Conservation (phyloP, 73 alveolate species). For the Diophrys sp. region DNA sequence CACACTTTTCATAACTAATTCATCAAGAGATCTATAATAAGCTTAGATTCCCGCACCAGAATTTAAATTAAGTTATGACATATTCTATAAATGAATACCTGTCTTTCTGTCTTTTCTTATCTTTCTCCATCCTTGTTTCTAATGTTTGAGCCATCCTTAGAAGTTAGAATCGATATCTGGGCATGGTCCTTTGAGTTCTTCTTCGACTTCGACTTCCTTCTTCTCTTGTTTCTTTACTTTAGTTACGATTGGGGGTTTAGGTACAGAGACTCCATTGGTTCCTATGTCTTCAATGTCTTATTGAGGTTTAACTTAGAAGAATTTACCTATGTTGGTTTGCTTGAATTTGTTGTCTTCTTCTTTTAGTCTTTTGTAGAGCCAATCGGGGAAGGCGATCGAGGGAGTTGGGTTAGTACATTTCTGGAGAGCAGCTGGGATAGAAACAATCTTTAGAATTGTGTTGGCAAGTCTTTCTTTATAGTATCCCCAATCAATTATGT, state of each 20-base stretch:
- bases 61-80: slow-evolving; percentile 12
- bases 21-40: slow-evolving; percentile 62
- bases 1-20: slow-evolving; percentile 48
- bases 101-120: slow-evolving; percentile 64
- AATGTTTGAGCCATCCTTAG: slow-evolving; percentile 78
- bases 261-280: slow-evolving; percentile 46
- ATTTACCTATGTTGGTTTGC: slow-evolving; percentile 43
- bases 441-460: slow-evolving; percentile 55
- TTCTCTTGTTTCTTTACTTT: slow-evolving; percentile 30
- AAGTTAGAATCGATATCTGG: slow-evolving; percentile 73
- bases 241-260: slow-evolving; percentile 33
- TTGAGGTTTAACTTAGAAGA: slow-evolving; percentile 27
- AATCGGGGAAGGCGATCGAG: slow-evolving; percentile 70
- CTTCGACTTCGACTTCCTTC: slow-evolving; percentile 57
- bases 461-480: slow-evolving; percentile 96
- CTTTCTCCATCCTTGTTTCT: slow-evolving; percentile 85
- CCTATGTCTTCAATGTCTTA: slow-evolving; percentile 75
- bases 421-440: slow-evolving; percentile 83
- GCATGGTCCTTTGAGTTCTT: slow-evolving; percentile 54
- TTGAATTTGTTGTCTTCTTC: slow-evolving; percentile 65
- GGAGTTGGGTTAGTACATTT: slow-evolving; percentile 77
- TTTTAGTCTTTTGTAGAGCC: slow-evolving; percentile 75
- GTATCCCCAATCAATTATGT: slow-evolving; percentile 99
- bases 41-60: slow-evolving; percentile 29
- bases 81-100: slow-evolving; percentile 35